Evolutionary conservation across 352 stramenopile species (phyloP), one percentile per base, ranked within the genome.

Genomic region (Phytophthora quininea): DNA sequence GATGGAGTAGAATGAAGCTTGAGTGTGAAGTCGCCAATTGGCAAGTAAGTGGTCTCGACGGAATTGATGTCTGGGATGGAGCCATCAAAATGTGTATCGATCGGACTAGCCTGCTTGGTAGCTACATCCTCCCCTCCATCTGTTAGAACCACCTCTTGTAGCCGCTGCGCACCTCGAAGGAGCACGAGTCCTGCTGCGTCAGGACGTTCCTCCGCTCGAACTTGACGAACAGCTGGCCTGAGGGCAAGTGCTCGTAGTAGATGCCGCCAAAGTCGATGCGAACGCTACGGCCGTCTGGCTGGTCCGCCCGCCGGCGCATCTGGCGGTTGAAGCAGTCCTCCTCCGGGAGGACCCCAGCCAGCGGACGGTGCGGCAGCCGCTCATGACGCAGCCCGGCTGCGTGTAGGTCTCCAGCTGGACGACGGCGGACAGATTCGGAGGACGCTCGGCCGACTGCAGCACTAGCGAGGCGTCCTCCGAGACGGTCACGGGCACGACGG

Each of bases 71-170:
- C 19, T 24, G 19, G 19, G 19, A 24, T 24, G 19, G 19, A 24
- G 19, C 19, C 19, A 24, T 24, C 19, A 24, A 24, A 24, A 24
- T 24, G 19, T 24, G 19, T 24, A 24, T 24, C 19, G 19, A 24
- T 24, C 19, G 19, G 19, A 24, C 19, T 24, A 24, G 19, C 35
- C 6, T 40, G 6, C 35, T 40, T 40, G 35, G 35, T 40, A 11
- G 35, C 10, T 11, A 24, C 19, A 24, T 40, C 35, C 35, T 40
- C 35, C 35, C 35, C 35, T 11, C 6, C 10, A 40, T 40, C 35
- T 11, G 35, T 15, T 65, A 88, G 42, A 85, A 84, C 79, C 79
- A 88, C 3, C 79, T 67, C 58, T 88, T 88, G 75, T 71, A 88
- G 46, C 79, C 79, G 54, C 67, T 76, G 46, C 62, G 74, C 10